A percentile compares a stretch with the other conserved stretches of the same genome.
These are phyloP conservation scores for Acanthamoeba lenticulata DNA, from an alignment of 208 protist species.

Conservation along the genomic window DNA sequence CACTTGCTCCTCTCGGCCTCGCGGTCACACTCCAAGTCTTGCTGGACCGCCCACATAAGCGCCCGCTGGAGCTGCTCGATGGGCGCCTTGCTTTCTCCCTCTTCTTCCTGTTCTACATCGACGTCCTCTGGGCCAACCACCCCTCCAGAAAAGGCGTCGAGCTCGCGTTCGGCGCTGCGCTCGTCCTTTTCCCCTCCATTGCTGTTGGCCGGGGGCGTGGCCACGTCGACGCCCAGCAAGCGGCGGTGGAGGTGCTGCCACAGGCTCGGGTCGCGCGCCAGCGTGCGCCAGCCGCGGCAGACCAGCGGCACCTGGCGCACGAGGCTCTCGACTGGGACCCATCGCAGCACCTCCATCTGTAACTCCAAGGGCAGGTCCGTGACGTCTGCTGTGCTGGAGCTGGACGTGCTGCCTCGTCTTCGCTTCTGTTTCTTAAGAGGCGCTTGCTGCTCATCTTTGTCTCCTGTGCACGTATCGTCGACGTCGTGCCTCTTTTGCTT, in stretches of 20 bases:
- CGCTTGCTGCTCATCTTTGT: no score
- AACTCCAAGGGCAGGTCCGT: neutral
- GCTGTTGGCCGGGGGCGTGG: no score
- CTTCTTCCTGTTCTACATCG: neutral
- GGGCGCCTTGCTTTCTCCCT: neutral
- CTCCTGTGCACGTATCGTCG: no score
- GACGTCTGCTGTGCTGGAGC: no score
- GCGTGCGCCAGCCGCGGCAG: neutral
- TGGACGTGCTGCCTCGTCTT: neutral
- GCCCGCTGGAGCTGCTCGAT: neutral
- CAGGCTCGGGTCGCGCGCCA: neutral
- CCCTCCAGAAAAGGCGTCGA: neutral
- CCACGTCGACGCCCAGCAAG: neutral
- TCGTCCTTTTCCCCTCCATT: no score
- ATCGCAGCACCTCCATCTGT: neutral
- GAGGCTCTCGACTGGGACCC: neutral
- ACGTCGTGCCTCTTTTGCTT: no score
- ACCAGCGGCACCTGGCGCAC: neutral
- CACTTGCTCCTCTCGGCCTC: neutral
- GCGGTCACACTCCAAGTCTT: neutral
- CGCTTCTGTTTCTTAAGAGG: neutral
- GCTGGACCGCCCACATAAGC: neutral
- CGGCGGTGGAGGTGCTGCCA: neutral
- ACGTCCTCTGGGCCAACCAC: neutral
- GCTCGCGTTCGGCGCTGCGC: no score